Percentiles rank a stretch among this genome's conserved stretches.
These are phyloP conservation scores for Dittrichia graveolens DNA, from an alignment of 129 eudicot species.

Conservation along the genomic window DNA sequence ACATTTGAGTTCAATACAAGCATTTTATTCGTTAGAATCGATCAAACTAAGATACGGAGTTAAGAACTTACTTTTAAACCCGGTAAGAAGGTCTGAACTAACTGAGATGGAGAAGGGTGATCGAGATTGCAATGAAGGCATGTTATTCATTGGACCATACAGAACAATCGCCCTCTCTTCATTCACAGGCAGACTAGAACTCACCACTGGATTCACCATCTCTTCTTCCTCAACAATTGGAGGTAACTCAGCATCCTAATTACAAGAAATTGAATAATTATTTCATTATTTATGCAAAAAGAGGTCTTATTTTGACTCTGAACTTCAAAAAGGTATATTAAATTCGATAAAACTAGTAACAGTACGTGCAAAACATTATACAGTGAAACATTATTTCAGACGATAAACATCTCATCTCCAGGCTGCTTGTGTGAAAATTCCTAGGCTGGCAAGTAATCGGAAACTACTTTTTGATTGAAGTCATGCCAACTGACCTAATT, in stretches of 20 bases:
- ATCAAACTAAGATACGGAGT: neutral
- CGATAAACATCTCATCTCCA: neutral
- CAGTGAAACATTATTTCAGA: neutral
- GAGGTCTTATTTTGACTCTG: no score
- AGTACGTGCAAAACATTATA: no score
- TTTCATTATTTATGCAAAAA: no score
- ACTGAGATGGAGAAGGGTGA: conserved; percentile 44
- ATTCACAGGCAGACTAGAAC: conserved; percentile 40
- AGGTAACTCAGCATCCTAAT: conserved; percentile 78
- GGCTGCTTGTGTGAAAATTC: neutral
- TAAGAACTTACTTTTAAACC: conserved; percentile 55
- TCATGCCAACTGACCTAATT: neutral
- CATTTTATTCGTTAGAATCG: no score
- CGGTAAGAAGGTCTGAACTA: conserved; percentile 54
- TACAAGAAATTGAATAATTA: no score
- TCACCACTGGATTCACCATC: conserved; percentile 33
- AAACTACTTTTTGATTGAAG: neutral
- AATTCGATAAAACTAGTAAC: no score
- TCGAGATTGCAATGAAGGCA: conserved; percentile 30
- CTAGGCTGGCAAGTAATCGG: neutral
- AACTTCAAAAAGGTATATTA: no score
- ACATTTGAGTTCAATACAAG: no score
- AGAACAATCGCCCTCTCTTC: conserved; percentile 82
- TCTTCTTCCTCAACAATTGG: conserved; percentile 81
- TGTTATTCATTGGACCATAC: conserved; percentile 53